Conservation (phyloP, 305 asterid genomes). For the Galium porrigens region DNA sequence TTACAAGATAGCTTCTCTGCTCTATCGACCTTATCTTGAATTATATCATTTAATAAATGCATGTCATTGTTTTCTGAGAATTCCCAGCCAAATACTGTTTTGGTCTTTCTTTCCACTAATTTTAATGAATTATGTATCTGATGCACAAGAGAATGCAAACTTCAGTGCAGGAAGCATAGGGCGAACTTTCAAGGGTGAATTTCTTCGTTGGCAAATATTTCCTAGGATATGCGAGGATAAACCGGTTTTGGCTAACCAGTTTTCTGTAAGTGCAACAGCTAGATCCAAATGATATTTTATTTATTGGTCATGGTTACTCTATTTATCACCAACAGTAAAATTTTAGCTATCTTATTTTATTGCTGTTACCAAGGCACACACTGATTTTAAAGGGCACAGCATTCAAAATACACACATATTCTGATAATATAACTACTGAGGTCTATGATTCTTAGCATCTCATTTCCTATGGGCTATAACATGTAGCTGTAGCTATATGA, state of each 20-base stretch:
- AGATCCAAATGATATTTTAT: background rate
- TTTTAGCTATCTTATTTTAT: background rate
- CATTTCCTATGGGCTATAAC: background rate
- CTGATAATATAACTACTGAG: background rate
- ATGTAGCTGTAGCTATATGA: background rate
- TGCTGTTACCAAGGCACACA: background rate
- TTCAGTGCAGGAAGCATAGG: constrained; percentile 97
- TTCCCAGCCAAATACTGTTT: too few species aligned
- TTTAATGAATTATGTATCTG: background rate
- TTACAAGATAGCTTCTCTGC: too few species aligned
- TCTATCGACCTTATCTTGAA: background rate
- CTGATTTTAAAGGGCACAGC: background rate
- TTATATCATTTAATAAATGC: background rate
- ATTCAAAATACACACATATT: background rate
- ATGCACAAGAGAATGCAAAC: constrained; percentile 14
- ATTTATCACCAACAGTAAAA: background rate
- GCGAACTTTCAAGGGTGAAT: constrained; percentile 84
- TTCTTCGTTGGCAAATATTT: constrained; percentile 81
- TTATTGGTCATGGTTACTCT: background rate
- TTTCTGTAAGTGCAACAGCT: constrained; percentile 60
- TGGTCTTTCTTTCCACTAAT: background rate
- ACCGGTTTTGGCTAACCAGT: constrained; percentile 77
- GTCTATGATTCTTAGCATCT: background rate
- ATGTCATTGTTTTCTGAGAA: background rate
- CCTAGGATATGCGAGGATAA: constrained; percentile 79